A percentile compares a stretch with the other conserved stretches of the same genome.
Conservation (phyloP, 2,329 filamentous ascomycete species). For the Cryoendolithus antarcticus region DNA sequence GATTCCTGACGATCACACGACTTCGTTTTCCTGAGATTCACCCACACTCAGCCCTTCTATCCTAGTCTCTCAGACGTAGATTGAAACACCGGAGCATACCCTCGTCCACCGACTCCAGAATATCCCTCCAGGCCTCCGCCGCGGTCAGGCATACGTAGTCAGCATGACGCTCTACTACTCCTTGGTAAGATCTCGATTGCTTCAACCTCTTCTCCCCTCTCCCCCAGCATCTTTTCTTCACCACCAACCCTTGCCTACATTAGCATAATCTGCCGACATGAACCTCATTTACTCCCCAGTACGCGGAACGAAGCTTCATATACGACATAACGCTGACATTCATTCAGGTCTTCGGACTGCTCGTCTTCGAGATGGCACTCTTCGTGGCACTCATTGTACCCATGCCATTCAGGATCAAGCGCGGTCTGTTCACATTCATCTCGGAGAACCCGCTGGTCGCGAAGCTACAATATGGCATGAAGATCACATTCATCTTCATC, state of each 20-base stretch:
- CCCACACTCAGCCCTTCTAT: too few species aligned
- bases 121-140: too few species aligned
- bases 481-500: constrained; percentile 99
- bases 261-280: constrained; percentile 12
- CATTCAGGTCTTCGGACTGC: constrained; percentile 56
- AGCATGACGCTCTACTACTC: constrained; percentile 61
- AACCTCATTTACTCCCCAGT: constrained; percentile 27
- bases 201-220: constrained; percentile 3
- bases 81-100: too few species aligned
- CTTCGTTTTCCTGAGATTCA: too few species aligned
- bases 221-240: not conserved
- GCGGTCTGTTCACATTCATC: constrained; percentile 90
- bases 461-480: constrained; percentile 93
- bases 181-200: constrained; percentile 37
- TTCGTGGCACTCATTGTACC: constrained; percentile 74
- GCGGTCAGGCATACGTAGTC: constrained; percentile 7
- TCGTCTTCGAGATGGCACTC: constrained; percentile 71
- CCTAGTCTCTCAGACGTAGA: too few species aligned
- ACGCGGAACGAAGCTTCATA: not conserved
- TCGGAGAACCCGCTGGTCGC: constrained; percentile 76
- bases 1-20: too few species aligned
- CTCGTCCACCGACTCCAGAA: too few species aligned
- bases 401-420: constrained; percentile 73
- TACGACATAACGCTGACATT: too few species aligned
- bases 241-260: not conserved